Evolutionary conservation across 768 basidiomycete species (phyloP).

Genomic region (Sporobolomyces phaffii): DNA sequence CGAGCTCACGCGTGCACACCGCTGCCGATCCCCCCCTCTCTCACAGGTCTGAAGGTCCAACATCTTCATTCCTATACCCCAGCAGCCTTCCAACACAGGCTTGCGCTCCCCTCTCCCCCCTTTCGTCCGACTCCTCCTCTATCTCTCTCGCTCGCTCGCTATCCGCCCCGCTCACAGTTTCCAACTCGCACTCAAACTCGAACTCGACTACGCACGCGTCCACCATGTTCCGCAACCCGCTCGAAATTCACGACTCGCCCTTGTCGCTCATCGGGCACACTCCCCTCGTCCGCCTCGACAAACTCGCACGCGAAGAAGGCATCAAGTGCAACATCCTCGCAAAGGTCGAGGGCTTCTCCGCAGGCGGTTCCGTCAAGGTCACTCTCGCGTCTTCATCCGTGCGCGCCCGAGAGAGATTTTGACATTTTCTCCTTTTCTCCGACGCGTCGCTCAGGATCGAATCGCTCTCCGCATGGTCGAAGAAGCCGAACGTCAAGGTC

Average conservation of each 20-base stretch:
- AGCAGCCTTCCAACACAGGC: slow-evolving; percentile 9
- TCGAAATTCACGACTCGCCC: slow-evolving; percentile 14
- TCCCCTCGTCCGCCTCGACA: slow-evolving; percentile 76
- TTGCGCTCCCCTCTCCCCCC: background rate
- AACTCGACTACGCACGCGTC: background rate
- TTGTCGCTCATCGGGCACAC: slow-evolving; percentile 71
- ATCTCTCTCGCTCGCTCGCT: background rate
- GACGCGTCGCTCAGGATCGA: slow-evolving; percentile 28
- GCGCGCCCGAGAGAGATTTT: background rate
- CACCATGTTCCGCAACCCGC: background rate
- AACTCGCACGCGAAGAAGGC: slow-evolving; percentile 64
- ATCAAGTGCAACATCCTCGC: slow-evolving; percentile 84
- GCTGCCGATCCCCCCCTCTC: background rate
- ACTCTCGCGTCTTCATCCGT: no score
- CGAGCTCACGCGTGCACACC: no score
- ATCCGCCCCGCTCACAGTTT: background rate
- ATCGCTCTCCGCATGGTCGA: slow-evolving; percentile 70
- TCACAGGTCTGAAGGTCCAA: slow-evolving; percentile 14
- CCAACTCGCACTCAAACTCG: no score
- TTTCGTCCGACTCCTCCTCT: background rate
- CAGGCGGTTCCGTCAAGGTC: slow-evolving; percentile 87
- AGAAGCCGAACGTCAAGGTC: slow-evolving; percentile 82
- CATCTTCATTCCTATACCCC: slow-evolving; percentile 8
- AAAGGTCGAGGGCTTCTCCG: slow-evolving; percentile 83
- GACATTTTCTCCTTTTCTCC: slow-evolving; percentile 1